A percentile compares a stretch with the other conserved stretches of the same genome.
Evolutionary conservation across 768 basidiomycete genomes (phyloP).

Genomic region (Suillus alpinus): DNA sequence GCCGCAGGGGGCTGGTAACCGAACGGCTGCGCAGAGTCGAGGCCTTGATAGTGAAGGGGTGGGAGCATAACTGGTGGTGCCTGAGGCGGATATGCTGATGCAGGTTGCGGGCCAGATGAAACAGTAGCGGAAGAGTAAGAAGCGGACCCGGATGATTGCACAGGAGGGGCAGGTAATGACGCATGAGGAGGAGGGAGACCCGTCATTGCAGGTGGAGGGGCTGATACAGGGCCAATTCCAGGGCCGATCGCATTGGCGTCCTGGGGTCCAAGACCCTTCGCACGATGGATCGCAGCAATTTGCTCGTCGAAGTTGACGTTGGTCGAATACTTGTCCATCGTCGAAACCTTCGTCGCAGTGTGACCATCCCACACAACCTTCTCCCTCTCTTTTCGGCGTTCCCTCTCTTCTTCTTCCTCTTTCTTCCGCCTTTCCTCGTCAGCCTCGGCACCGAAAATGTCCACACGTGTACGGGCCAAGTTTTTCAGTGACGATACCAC

Average conservation of each 20-base stretch:
- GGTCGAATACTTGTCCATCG: conserved; percentile 89
- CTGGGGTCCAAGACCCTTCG: conserved; percentile 86
- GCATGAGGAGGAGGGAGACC: conserved; percentile 66
- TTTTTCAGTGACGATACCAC: conserved; percentile 91
- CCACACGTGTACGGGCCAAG: conserved; percentile 92
- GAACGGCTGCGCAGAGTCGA: conserved; percentile 74
- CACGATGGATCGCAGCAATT: conserved; percentile 93
- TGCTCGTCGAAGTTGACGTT: conserved; percentile 97
- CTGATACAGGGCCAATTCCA: conserved; percentile 81
- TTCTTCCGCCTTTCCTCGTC: conserved; percentile 87
- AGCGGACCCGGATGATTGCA: conserved; percentile 39
- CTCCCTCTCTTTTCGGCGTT: conserved; percentile 83
- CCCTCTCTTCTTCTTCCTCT: conserved; percentile 84
- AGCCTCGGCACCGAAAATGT: conserved; percentile 93
- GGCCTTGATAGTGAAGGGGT: conserved; percentile 81
- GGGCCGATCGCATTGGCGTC: conserved; percentile 81
- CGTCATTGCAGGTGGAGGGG: conserved; percentile 59
- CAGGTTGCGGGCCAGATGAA: conserved; percentile 90
- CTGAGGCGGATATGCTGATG: conserved; percentile 60
- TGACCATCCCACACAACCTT: conserved; percentile 99
- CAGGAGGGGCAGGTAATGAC: conserved; percentile 70
- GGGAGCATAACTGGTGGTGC: conserved; percentile 76
- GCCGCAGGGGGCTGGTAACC: conserved; percentile 71
- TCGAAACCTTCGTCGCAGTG: conserved; percentile 88
- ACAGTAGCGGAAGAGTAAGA: conserved; percentile 79